Evolutionary conservation across 176 grass and related monocot species (phyloP).

Genomic region (Otatea glauca): DNA sequence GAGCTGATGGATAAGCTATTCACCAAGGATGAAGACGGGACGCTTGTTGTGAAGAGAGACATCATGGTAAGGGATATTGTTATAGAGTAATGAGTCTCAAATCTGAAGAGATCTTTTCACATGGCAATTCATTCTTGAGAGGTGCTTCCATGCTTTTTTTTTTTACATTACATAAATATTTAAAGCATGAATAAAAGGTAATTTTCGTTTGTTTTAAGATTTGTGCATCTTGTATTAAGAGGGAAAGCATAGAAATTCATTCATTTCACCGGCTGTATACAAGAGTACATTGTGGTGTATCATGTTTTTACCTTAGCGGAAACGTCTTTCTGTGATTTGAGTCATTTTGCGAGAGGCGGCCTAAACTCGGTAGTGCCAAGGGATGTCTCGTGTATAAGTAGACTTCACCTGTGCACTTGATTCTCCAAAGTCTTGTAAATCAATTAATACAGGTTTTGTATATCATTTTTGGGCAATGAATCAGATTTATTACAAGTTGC

Average conservation of each 20-base stretch:
- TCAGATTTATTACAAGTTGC: not conserved
- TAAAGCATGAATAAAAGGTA: too few relatives aligned
- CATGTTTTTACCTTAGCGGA: not conserved
- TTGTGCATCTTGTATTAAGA: too few relatives aligned
- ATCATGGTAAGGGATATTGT: conserved; percentile 62
- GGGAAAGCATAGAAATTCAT: conserved; percentile 4
- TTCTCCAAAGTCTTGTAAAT: conserved; percentile 25
- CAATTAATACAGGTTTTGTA: conserved; percentile 5
- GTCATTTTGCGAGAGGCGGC: conserved; percentile 20
- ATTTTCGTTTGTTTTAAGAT: too few relatives aligned
- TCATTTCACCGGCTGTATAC: conserved; percentile 35
- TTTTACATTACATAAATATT: too few relatives aligned
- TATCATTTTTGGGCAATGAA: not conserved
- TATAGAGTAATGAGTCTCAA: conserved; percentile 26
- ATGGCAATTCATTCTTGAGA: conserved; percentile 16
- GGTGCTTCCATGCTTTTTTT: too few relatives aligned
- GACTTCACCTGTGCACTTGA: conserved; percentile 22
- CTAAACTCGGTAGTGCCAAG: not conserved
- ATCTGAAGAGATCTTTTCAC: not conserved
- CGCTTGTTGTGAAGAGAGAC: conserved; percentile 78
- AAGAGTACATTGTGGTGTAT: conserved; percentile 21
- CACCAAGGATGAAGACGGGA: conserved; percentile 66
- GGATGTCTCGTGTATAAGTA: conserved; percentile 2
- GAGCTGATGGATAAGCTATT: conserved; percentile 78
- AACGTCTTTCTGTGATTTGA: not conserved